A percentile compares a stretch with the other conserved stretches of the same genome.
phyloP scores from a whole-genome alignment of 495 filamentous ascomycete species.

The Pseudomonodictys pantanalensis region DNA sequence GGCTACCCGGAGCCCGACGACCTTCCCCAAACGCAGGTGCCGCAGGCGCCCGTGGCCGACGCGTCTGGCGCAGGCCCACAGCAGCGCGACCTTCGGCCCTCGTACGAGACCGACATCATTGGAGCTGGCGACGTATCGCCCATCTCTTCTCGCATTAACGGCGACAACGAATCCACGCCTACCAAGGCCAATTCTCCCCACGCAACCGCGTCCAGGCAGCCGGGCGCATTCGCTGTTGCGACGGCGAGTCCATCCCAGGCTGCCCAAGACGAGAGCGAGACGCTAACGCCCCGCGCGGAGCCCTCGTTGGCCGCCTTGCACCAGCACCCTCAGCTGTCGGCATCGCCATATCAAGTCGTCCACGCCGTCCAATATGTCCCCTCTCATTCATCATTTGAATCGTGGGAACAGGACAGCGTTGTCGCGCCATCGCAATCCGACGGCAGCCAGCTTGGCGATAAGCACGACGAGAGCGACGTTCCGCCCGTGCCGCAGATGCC shows the following conservation, averaged over 20 bases:
- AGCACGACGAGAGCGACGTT: conserved; percentile 1
- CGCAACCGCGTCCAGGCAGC: neutral
- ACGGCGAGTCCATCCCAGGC: neutral
- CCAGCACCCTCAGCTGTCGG: neutral
- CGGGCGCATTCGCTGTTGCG: neutral
- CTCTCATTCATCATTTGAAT: conserved; percentile 26
- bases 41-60: no score
- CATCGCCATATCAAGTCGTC: conserved; percentile 24
- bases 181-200: neutral
- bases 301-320: conserved; percentile 4
- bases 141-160: conserved; percentile 13
- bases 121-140: conserved; percentile 26
- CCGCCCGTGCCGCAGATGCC: conserved; percentile 16
- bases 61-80: neutral
- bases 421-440: conserved; percentile 25
- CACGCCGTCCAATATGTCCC: conserved; percentile 27
- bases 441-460: conserved; percentile 21
- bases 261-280: neutral
- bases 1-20: no score
- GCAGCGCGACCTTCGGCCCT: conserved; percentile 11
- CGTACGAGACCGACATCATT: neutral
- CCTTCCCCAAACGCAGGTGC: no score
- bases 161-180: conserved; percentile 14
- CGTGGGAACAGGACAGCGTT: conserved; percentile 29
- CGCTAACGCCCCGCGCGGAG: neutral